These are phyloP conservation scores for Pythium volutum DNA, from an alignment of 352 stramenopile species.

Conservation along the genomic window DNA sequence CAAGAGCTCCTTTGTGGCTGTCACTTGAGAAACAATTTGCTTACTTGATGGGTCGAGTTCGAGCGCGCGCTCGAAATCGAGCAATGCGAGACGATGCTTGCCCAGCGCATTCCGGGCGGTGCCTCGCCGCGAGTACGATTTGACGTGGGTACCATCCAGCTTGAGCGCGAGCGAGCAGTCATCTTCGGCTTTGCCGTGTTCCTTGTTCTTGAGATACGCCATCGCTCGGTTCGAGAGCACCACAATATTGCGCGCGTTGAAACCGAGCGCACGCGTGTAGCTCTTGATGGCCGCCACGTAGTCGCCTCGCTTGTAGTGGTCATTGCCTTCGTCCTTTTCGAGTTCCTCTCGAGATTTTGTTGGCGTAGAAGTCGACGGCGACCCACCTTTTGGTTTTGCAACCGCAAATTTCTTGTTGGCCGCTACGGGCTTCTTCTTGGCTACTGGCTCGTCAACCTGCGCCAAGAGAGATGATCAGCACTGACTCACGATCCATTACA, in stretches of 20 bases:
- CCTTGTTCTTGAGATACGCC: slow-evolving; percentile 83
- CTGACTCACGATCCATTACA: not conserved
- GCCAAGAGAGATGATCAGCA: not conserved
- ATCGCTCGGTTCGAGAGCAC: slow-evolving; percentile 91
- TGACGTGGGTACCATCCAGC: slow-evolving; percentile 77
- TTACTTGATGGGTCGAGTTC: slow-evolving; percentile 71
- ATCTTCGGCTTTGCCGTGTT: slow-evolving; percentile 85
- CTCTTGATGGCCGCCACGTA: slow-evolving; percentile 84
- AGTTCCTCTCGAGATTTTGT: slow-evolving; percentile 50
- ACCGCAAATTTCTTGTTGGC: slow-evolving; percentile 1
- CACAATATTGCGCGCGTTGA: slow-evolving; percentile 62
- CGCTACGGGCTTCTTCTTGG: not conserved
- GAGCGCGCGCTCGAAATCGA: slow-evolving; percentile 71
- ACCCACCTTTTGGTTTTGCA: not conserved
- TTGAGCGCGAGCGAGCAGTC: slow-evolving; percentile 87
- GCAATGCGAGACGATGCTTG: slow-evolving; percentile 80
- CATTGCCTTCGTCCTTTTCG: slow-evolving; percentile 91
- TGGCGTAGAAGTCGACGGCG: not conserved
- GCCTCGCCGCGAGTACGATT: slow-evolving; percentile 80
- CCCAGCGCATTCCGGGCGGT: slow-evolving; percentile 84
- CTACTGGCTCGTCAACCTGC: not conserved
- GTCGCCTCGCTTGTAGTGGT: slow-evolving; percentile 85
- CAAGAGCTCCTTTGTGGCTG: slow-evolving; percentile 61
- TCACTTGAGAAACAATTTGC: slow-evolving; percentile 58
- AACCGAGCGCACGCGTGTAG: slow-evolving; percentile 87